phyloP scores from a whole-genome alignment of 768 basidiomycete species.

The Russula sp. region DNA sequence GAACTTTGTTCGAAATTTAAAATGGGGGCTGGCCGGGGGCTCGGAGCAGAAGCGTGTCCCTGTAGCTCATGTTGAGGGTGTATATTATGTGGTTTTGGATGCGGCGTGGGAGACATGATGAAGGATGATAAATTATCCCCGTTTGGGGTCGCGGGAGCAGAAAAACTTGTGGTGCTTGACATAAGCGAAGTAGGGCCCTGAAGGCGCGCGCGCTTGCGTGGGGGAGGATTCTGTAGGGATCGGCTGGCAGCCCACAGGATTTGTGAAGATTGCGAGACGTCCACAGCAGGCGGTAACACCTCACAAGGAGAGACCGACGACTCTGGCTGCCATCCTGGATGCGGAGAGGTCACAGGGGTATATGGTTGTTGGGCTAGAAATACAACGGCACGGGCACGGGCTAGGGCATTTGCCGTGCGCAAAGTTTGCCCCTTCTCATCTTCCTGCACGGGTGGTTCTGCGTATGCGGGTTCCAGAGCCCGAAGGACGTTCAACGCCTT shows the following conservation, averaged over 20 bases:
- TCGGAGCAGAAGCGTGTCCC: conserved; percentile 12
- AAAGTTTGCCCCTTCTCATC: conserved; percentile 52
- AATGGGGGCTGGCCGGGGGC: conserved; percentile 13
- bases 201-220: conserved; percentile 24
- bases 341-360: conserved; percentile 34
- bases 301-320: conserved; percentile 20
- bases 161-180: conserved; percentile 25
- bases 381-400: conserved; percentile 64
- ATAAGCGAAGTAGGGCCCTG: conserved; percentile 20
- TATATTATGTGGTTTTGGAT: conserved; percentile 21
- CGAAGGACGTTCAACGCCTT: conserved; percentile 70
- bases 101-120: conserved; percentile 22
- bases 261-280: conserved; percentile 20
- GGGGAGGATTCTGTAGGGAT: conserved; percentile 12
- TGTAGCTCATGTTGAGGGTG: conserved; percentile 19
- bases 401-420: conserved; percentile 66
- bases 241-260: conserved; percentile 24
- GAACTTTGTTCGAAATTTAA: conserved; percentile 24
- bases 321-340: conserved; percentile 21
- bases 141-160: conserved; percentile 25
- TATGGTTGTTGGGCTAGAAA: conserved; percentile 54
- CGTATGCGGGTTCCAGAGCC: conserved; percentile 71
- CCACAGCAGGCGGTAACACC: conserved; percentile 13
- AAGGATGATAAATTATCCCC: conserved; percentile 20
- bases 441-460: conserved; percentile 55